A percentile compares a stretch with the other conserved stretches of the same genome.
Evolutionary conservation across 495 filamentous ascomycete genomes (phyloP).

Genomic region (Ascodesmis nigricans): DNA sequence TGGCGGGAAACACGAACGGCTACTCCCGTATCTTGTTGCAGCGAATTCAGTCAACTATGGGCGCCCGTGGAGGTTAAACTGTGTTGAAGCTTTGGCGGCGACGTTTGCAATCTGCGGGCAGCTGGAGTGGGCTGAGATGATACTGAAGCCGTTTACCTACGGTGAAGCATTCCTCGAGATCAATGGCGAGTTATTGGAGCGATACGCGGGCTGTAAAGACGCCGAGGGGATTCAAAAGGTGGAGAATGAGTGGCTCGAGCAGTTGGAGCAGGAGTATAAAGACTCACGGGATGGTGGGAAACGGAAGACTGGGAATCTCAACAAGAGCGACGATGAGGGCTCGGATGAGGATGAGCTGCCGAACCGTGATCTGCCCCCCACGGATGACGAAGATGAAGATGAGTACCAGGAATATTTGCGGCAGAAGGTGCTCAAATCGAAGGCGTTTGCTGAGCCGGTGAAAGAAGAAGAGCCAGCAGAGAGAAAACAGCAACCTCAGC

Average conservation of each 20-base stretch:
- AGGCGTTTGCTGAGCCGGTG: conserved; percentile 51
- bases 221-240: conserved; percentile 76
- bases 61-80: conserved; percentile 81
- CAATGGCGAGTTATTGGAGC: conserved; percentile 58
- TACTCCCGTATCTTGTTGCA: conserved; percentile 87
- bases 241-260: conserved; percentile 67
- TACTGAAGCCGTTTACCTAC: conserved; percentile 69
- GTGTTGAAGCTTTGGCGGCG: conserved; percentile 81
- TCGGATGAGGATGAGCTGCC: conserved; percentile 32
- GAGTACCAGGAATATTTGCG: conserved; percentile 84
- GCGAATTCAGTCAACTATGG: conserved; percentile 97
- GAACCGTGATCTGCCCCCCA: conserved; percentile 26
- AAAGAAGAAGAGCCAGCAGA: conserved; percentile 32
- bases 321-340: conserved; percentile 33
- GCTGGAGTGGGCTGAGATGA: conserved; percentile 64
- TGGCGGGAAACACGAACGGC: conserved; percentile 79
- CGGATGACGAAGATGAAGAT: conserved; percentile 55
- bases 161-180: conserved; percentile 72
- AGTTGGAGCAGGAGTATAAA: conserved; percentile 73
- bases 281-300: conserved; percentile 53
- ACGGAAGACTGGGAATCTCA: conserved; percentile 73
- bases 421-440: conserved; percentile 61
- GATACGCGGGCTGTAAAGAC: conserved; percentile 59
- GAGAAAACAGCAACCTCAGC: conserved; percentile 36
- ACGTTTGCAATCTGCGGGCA: conserved; percentile 84